phyloP scores from a whole-genome alignment of 768 basidiomycete species.

The Phylloporus scabripes region DNA sequence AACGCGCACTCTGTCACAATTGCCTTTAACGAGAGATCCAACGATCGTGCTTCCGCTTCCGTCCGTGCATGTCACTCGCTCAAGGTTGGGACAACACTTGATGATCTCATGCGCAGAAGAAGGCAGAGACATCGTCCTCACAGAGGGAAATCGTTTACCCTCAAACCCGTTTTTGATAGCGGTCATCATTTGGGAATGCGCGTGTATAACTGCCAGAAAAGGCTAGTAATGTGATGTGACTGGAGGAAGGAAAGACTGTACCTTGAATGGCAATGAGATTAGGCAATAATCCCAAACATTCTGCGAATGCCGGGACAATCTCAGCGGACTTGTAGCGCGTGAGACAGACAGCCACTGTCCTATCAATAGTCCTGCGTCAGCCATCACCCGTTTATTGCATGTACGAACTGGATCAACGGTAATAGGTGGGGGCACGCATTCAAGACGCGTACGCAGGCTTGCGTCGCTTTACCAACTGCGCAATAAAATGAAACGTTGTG shows the following conservation, averaged over 20 bases:
- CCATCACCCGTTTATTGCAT: neutral
- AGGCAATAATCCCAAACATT: neutral
- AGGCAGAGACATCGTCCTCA: conserved; percentile 6
- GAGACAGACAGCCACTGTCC: neutral
- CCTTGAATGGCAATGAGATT: neutral
- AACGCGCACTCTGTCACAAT: neutral
- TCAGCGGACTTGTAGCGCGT: neutral
- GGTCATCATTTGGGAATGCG: neutral
- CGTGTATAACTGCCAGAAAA: conserved; percentile 3
- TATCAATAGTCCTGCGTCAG: neutral
- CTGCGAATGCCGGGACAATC: conserved; percentile 7
- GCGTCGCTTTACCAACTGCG: neutral
- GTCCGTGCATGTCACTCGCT: conserved; percentile 6
- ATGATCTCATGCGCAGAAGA: conserved; percentile 6
- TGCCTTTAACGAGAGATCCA: conserved; percentile 4
- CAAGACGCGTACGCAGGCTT: neutral
- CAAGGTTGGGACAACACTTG: conserved; percentile 9
- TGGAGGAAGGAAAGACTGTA: neutral
- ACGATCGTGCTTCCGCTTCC: conserved; percentile 4
- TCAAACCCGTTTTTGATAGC: conserved; percentile 7
- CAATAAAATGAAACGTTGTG: neutral
- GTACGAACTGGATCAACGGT: conserved; percentile 5
- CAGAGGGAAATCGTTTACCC: conserved; percentile 5
- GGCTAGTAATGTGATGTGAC: neutral
- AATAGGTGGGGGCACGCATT: conserved; percentile 2